These are phyloP conservation scores for Endocarpon pusillum DNA, from an alignment of 495 filamentous ascomycete genomes.

Conservation along the genomic window DNA sequence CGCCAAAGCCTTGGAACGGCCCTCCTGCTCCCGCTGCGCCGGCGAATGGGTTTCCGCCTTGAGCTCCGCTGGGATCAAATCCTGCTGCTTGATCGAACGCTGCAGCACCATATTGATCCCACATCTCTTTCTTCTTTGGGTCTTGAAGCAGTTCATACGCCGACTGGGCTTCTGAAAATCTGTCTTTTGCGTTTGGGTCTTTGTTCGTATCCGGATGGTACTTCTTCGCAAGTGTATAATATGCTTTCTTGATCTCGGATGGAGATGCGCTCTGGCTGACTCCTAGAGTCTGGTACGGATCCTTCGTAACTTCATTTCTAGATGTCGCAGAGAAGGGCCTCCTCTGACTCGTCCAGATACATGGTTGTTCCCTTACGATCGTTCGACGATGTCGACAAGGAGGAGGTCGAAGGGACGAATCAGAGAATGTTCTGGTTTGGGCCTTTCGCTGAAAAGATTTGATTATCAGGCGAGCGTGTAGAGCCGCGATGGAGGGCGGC, in stretches of 20 bases:
- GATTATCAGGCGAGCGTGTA: too few species aligned
- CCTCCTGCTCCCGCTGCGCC: constrained; percentile 36
- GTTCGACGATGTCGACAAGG: too few species aligned
- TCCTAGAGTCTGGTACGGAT: constrained; percentile 81
- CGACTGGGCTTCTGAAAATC: constrained; percentile 76
- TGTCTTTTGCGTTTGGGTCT: constrained; percentile 77
- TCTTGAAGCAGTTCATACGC: constrained; percentile 89
- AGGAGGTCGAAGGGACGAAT: too few species aligned
- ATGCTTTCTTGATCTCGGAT: constrained; percentile 90
- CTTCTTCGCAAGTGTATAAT: constrained; percentile 96
- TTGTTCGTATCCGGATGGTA: constrained; percentile 98
- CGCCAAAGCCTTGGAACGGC: constrained; percentile 35
- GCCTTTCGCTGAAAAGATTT: too few species aligned
- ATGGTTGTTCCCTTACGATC: too few species aligned
- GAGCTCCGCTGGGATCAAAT: constrained; percentile 39
- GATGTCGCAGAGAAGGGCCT: constrained; percentile 67
- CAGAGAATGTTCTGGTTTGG: too few species aligned
- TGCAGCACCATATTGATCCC: constrained; percentile 74
- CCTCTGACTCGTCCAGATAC: too few species aligned
- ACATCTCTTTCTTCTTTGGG: constrained; percentile 77
- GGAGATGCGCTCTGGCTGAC: constrained; percentile 63
- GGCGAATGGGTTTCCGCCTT: constrained; percentile 44
- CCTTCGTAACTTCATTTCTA: constrained; percentile 40
- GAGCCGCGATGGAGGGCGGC: too few species aligned
- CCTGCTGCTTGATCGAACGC: constrained; percentile 56